phyloP scores from a whole-genome alignment of 305 asterid genomes.

The Fraxinus xanthoxyloides region DNA sequence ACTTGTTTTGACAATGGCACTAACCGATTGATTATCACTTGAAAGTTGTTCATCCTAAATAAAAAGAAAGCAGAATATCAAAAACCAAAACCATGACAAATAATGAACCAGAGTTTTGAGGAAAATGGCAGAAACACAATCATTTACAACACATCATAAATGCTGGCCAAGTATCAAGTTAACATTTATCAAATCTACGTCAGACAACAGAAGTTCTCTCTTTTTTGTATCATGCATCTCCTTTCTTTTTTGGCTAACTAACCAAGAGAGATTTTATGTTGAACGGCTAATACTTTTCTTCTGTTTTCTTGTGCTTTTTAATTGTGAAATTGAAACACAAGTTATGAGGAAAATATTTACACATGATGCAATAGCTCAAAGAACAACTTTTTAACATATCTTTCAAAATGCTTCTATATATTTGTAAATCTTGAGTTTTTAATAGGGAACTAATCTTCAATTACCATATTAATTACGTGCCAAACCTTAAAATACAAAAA shows the following conservation, averaged over 20 bases:
- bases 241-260: neutral
- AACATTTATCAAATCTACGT: conserved; percentile 6
- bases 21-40: conserved; percentile 43
- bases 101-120: conserved; percentile 18
- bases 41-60: conserved; percentile 56
- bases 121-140: conserved; percentile 1
- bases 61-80: conserved; percentile 20
- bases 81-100: conserved; percentile 14
- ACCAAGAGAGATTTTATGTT: conserved; percentile 2
- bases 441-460: too few relatives aligned
- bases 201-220: conserved; percentile 5
- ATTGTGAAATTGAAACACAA: neutral
- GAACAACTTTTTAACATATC: neutral
- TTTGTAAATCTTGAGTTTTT: too few relatives aligned
- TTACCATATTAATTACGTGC: too few relatives aligned
- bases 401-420: too few relatives aligned
- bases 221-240: neutral
- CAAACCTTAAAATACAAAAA: too few relatives aligned
- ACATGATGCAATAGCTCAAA: neutral
- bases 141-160: neutral
- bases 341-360: neutral
- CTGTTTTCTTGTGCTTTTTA: conserved; percentile 9
- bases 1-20: conserved; percentile 34
- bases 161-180: neutral
- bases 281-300: neutral